Evolutionary conservation across 1,284 basidiomycete species (phyloP).

Genomic region (Fomitopsis schrenkii): DNA sequence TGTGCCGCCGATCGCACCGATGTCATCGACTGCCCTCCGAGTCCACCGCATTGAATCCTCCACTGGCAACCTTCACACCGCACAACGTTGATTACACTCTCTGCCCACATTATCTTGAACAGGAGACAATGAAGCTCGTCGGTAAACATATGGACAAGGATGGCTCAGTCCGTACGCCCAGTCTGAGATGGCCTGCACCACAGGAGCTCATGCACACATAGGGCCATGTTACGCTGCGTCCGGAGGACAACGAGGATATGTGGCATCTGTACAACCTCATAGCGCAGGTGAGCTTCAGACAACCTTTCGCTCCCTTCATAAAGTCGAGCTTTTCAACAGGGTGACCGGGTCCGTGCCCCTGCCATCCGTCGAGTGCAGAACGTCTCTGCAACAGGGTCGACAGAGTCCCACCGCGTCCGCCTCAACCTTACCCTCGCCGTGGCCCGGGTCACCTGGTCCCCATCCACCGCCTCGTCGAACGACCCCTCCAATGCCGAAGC

Average conservation of each 20-base stretch:
- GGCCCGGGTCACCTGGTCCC: constrained; percentile 64
- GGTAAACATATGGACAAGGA: constrained; percentile 77
- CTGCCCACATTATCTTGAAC: background rate
- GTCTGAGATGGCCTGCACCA: background rate
- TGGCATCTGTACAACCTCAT: constrained; percentile 99
- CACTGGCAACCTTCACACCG: background rate
- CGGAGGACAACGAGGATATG: constrained; percentile 98
- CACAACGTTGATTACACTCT: background rate
- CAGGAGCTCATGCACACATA: constrained; percentile 35
- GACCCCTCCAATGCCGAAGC: constrained; percentile 37
- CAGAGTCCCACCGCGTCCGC: constrained; percentile 85
- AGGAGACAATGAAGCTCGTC: constrained; percentile 64
- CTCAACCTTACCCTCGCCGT: constrained; percentile 86
- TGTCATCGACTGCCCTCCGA: background rate
- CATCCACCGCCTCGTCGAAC: constrained; percentile 48
- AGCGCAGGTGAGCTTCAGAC: constrained; percentile 46
- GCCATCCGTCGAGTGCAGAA: constrained; percentile 82
- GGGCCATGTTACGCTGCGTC: constrained; percentile 86
- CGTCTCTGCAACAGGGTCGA: constrained; percentile 89
- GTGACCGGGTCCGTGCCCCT: constrained; percentile 86
- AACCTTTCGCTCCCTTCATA: background rate
- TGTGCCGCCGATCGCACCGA: background rate
- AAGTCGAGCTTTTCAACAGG: constrained; percentile 32
- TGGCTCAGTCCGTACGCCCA: constrained; percentile 18
- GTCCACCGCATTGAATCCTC: background rate